phyloP scores from a whole-genome alignment of 2,329 filamentous ascomycete genomes.

The Beauveria sp. region DNA sequence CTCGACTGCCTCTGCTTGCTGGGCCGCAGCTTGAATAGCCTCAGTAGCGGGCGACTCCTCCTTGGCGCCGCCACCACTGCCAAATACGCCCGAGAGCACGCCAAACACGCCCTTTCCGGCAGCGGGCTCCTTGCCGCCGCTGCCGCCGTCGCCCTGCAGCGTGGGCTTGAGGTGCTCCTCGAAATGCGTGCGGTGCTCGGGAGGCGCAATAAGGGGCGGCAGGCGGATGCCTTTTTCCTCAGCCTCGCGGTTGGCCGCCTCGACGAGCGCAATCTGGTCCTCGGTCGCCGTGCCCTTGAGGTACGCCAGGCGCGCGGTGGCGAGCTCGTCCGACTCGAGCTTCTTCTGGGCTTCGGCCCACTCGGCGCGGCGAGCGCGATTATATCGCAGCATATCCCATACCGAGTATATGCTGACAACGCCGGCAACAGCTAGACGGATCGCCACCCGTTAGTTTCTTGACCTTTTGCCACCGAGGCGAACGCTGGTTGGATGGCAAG shows the following conservation, averaged over 20 bases:
- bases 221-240: slow-evolving; percentile 37
- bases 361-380: slow-evolving; percentile 51
- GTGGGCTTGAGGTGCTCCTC: slow-evolving; percentile 27
- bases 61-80: slow-evolving; percentile 16
- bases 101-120: slow-evolving; percentile 30
- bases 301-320: slow-evolving; percentile 51
- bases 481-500: no score
- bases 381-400: slow-evolving; percentile 54
- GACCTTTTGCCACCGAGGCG: not conserved
- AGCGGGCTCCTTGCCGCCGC: slow-evolving; percentile 14
- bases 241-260: slow-evolving; percentile 46
- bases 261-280: slow-evolving; percentile 49
- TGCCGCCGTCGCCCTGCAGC: slow-evolving; percentile 19
- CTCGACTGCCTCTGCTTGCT: slow-evolving; percentile 17
- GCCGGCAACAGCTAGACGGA: slow-evolving; percentile 42
- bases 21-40: slow-evolving; percentile 13
- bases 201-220: slow-evolving; percentile 42
- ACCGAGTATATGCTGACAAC: slow-evolving; percentile 52
- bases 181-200: slow-evolving; percentile 30
- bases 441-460: not conserved
- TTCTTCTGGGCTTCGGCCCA: slow-evolving; percentile 49
- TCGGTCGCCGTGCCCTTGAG: slow-evolving; percentile 50
- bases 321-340: slow-evolving; percentile 46
- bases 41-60: not conserved
- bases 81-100: slow-evolving; percentile 24